A percentile compares a stretch with the other conserved stretches of the same genome.
Evolutionary conservation across 768 basidiomycete genomes (phyloP).

Genomic region (Hypsizygus marmoreus): DNA sequence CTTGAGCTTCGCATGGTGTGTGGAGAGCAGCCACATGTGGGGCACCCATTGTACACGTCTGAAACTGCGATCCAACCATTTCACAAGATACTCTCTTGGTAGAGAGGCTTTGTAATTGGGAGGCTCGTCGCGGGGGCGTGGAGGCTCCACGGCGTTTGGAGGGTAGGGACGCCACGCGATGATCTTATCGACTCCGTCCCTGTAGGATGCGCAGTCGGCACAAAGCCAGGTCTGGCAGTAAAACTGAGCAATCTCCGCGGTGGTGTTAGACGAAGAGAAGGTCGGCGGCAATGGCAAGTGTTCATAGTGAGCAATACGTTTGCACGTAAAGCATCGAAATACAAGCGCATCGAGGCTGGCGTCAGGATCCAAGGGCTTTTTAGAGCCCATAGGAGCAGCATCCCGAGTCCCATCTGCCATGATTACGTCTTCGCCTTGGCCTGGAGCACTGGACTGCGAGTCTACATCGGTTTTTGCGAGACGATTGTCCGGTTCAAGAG

Average conservation of each 20-base stretch:
- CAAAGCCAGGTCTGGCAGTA: constrained; percentile 71
- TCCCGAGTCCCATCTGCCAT: constrained; percentile 31
- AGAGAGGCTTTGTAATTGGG: constrained; percentile 59
- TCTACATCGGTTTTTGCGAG: constrained; percentile 1
- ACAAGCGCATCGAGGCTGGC: constrained; percentile 45
- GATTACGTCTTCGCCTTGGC: constrained; percentile 25
- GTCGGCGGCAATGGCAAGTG: constrained; percentile 59
- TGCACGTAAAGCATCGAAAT: constrained; percentile 85
- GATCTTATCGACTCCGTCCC: constrained; percentile 76
- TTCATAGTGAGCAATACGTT: constrained; percentile 78
- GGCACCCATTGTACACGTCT: constrained; percentile 86
- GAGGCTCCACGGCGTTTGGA: constrained; percentile 57
- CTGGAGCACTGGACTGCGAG: constrained; percentile 9
- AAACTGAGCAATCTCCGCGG: constrained; percentile 53
- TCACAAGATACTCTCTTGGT: constrained; percentile 92
- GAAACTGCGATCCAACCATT: constrained; percentile 83
- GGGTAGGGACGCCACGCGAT: constrained; percentile 91
- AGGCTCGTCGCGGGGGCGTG: constrained; percentile 35
- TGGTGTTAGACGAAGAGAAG: constrained; percentile 30
- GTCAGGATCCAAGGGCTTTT: constrained; percentile 18
- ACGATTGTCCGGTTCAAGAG: constrained; percentile 46
- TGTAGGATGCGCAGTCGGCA: constrained; percentile 74
- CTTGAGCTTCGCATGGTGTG: constrained; percentile 65
- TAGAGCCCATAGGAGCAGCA: too few species aligned
- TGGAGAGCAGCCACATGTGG: constrained; percentile 85